A percentile compares a stretch with the other conserved stretches of the same genome.
Conservation (phyloP, 257 asterid species). For the Solanum phureja region DNA sequence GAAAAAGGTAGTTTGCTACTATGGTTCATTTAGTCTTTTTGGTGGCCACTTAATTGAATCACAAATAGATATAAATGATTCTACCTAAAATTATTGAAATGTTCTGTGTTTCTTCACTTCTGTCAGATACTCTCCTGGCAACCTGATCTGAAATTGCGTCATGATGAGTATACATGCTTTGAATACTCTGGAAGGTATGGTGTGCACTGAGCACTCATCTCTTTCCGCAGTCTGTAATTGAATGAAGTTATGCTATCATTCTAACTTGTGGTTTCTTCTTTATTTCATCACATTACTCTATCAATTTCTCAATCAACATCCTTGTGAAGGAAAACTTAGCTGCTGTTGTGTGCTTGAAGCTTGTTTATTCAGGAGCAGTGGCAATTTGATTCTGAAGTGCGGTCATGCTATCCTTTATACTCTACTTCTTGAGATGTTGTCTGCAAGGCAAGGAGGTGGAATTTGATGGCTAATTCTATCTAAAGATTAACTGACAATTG, state of each 20-base stretch:
- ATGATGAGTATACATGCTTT: conserved; percentile 85
- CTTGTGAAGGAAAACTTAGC: neutral
- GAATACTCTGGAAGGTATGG: conserved; percentile 82
- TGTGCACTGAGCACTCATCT: neutral
- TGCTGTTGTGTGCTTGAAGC: neutral
- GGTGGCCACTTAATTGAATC: neutral
- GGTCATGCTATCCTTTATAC: neutral
- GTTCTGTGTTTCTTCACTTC: neutral
- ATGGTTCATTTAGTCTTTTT: neutral
- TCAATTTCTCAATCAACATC: neutral
- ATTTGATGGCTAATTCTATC: neutral
- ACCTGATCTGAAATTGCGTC: conserved; percentile 58
- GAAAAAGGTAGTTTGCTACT: conserved; percentile 30
- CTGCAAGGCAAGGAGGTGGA: neutral
- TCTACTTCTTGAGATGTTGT: neutral
- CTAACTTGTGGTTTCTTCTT: neutral
- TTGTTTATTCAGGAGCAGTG: neutral
- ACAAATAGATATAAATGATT: neutral
- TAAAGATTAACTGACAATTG: neutral
- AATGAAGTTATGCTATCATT: neutral
- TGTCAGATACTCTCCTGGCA: conserved; percentile 85
- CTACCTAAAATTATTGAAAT: neutral
- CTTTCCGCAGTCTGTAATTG: conserved; percentile 3
- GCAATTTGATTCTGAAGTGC: neutral
- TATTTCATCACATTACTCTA: neutral